Evolutionary conservation across 2,329 filamentous ascomycete species (phyloP).

Genomic region (Ophiostoma ips): DNA sequence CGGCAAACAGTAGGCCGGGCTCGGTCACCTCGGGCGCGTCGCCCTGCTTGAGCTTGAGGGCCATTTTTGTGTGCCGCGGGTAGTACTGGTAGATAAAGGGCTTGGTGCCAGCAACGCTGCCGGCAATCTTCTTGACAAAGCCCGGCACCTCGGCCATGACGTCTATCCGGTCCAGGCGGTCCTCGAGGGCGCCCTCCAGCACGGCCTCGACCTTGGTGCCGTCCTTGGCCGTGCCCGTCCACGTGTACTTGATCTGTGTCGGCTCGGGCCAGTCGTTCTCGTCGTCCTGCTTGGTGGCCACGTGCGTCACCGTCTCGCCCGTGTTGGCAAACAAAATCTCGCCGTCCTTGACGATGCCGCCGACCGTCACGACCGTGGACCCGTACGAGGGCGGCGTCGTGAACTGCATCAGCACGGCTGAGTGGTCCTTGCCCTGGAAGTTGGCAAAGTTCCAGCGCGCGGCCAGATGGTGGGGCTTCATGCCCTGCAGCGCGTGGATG

Average conservation of each 20-base stretch:
- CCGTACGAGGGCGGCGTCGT: conserved; percentile 90
- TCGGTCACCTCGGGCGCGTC: conserved; percentile 62
- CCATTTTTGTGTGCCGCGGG: conserved; percentile 46
- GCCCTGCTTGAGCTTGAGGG: conserved; percentile 72
- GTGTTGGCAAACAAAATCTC: conserved; percentile 64
- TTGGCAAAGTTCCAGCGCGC: conserved; percentile 85
- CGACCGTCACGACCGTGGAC: conserved; percentile 67
- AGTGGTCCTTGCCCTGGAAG: conserved; percentile 78
- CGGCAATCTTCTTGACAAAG: conserved; percentile 89
- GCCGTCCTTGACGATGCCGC: conserved; percentile 66
- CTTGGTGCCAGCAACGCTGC: conserved; percentile 76
- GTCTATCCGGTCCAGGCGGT: conserved; percentile 70
- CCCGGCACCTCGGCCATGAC: conserved; percentile 94
- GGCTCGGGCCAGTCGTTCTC: conserved; percentile 87
- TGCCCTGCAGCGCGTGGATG: conserved; percentile 80
- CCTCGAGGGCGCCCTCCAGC: conserved; percentile 54
- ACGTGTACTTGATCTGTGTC: conserved; percentile 57
- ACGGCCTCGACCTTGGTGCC: conserved; percentile 57
- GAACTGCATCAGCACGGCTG: conserved; percentile 89
- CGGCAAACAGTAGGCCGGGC: conserved; percentile 65
- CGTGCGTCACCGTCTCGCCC: conserved; percentile 53
- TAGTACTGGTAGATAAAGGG: conserved; percentile 95
- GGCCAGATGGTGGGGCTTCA: conserved; percentile 97
- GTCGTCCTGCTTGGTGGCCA: conserved; percentile 52
- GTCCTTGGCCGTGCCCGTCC: conserved; percentile 66